Conservation (phyloP, 805 yeast genomes). For the Cyberlindnera lachancei region DNA sequence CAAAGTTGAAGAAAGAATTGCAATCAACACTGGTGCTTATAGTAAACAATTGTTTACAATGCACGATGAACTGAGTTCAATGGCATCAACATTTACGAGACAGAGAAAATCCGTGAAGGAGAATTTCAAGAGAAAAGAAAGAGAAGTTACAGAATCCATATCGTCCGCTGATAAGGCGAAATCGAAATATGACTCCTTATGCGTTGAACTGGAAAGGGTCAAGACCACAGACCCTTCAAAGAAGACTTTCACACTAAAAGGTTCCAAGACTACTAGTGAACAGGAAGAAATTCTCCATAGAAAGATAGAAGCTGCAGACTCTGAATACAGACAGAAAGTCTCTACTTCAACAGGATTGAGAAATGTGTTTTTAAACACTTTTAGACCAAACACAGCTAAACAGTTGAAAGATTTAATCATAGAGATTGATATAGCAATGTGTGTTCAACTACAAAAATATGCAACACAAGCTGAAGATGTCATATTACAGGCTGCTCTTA, state of each 20-base stretch:
- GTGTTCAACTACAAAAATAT: conserved; percentile 81
- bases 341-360: conserved; percentile 64
- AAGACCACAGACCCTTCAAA: conserved; percentile 77
- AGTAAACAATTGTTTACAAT: conserved; percentile 75
- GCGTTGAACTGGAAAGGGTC: conserved; percentile 81
- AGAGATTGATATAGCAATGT: conserved; percentile 85
- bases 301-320: conserved; percentile 79
- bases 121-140: conserved; percentile 72
- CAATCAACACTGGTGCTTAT: conserved; percentile 66
- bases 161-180: conserved; percentile 84
- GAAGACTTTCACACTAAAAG: conserved; percentile 74
- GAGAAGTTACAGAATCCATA: conserved; percentile 78
- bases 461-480: conserved; percentile 83
- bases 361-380: conserved; percentile 60
- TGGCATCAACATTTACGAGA: conserved; percentile 62
- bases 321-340: conserved; percentile 77
- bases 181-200: conserved; percentile 63
- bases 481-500: conserved; percentile 77
- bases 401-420: conserved; percentile 69
- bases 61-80: conserved; percentile 74
- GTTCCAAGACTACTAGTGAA: conserved; percentile 63
- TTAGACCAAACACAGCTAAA: conserved; percentile 71
- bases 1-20: conserved; percentile 69
- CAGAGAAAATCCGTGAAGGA: conserved; percentile 76
- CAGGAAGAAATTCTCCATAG: conserved; percentile 86